phyloP scores from a whole-genome alignment of 208 protist genomes.

The Phytomonas serpens region DNA sequence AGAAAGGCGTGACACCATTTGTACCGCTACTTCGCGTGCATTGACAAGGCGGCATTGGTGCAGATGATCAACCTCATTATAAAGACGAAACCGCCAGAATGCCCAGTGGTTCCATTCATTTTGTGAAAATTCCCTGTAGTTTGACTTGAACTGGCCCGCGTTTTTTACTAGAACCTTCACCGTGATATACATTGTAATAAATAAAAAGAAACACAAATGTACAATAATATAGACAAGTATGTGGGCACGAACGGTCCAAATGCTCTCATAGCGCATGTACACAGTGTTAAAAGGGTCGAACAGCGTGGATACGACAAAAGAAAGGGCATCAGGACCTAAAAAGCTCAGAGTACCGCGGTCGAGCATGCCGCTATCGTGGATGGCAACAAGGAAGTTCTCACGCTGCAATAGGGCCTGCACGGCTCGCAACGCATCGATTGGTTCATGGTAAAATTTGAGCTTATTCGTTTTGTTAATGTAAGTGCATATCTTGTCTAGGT shows the following conservation, averaged over 20 bases:
- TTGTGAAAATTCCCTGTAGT: constrained; percentile 39
- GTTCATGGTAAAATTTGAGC: constrained; percentile 14
- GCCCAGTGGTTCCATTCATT: constrained; percentile 50
- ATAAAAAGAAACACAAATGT: constrained; percentile 42
- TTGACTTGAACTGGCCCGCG: constrained; percentile 49
- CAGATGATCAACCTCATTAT: constrained; percentile 79
- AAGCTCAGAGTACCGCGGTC: constrained; percentile 37
- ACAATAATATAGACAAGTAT: constrained; percentile 33
- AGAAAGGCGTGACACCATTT: constrained; percentile 40
- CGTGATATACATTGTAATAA: constrained; percentile 39
- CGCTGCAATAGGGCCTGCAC: constrained; percentile 60
- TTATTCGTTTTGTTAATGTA: constrained; percentile 19
- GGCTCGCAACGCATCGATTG: constrained; percentile 51
- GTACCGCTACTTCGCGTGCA: constrained; percentile 31
- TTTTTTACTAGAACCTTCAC: constrained; percentile 69
- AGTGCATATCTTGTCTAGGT: constrained; percentile 50
- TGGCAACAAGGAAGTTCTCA: constrained; percentile 65
- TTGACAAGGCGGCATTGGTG: constrained; percentile 37
- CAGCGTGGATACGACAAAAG: constrained; percentile 37
- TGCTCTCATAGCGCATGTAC: constrained; percentile 21
- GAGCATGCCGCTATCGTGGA: constrained; percentile 45
- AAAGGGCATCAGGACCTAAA: constrained; percentile 25
- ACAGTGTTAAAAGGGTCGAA: constrained; percentile 68
- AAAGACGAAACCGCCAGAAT: constrained; percentile 66
- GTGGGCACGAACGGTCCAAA: constrained; percentile 27